Percentiles rank a stretch among this genome's conserved stretches.
These are phyloP conservation scores for Verticillium tricorpus DNA, from an alignment of 2,329 filamentous ascomycete species.

Conservation along the genomic window DNA sequence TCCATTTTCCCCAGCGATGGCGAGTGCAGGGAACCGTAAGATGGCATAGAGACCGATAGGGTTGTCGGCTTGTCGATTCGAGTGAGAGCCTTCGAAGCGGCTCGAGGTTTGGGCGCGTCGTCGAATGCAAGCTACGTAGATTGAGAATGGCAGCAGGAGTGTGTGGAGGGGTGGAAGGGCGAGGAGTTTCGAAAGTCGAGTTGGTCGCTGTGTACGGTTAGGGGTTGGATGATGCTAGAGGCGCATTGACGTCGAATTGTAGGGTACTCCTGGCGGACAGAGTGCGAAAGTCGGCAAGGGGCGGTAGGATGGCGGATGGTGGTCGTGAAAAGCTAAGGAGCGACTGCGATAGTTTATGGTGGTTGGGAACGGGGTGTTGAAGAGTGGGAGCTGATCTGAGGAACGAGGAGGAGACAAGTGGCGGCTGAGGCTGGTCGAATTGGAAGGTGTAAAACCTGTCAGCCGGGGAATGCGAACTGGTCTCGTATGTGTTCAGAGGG, in stretches of 20 bases:
- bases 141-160: not conserved
- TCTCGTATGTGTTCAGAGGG: not conserved
- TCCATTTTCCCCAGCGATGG: conserved; percentile 81
- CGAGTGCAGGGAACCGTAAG: conserved; percentile 68
- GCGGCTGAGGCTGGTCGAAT: not conserved
- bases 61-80: not conserved
- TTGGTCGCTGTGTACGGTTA: not conserved
- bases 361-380: not conserved
- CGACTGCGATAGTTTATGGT: not conserved
- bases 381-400: not conserved
- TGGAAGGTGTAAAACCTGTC: not conserved
- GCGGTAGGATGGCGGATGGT: not conserved
- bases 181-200: not conserved
- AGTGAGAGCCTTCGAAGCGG: not conserved
- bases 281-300: not conserved
- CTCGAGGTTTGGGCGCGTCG: not conserved
- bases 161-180: not conserved
- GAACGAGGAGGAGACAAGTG: not conserved
- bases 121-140: not conserved
- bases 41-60: conserved; percentile 61
- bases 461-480: not conserved
- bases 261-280: not conserved
- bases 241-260: not conserved
- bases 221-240: not conserved
- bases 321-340: not conserved